phyloP scores from a whole-genome alignment of 78 protist species.

The Monosiga brevicollis region DNA sequence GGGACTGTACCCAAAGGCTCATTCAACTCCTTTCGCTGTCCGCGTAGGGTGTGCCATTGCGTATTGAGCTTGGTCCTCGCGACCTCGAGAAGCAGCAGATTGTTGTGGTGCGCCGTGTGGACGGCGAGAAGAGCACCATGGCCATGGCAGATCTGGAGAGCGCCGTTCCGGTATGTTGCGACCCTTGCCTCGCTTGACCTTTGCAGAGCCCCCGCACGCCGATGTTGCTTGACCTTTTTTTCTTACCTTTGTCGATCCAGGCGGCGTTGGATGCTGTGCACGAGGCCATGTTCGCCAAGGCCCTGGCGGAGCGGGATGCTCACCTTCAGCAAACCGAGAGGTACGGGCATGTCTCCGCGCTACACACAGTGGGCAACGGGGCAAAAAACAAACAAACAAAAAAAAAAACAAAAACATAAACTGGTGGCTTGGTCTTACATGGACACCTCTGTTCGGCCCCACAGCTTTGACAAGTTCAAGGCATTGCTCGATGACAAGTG shows the following conservation, averaged over 20 bases:
- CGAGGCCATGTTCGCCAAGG: conserved; percentile 40
- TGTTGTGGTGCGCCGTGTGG: conserved; percentile 61
- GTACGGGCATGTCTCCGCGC: no score
- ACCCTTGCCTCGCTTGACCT: no score
- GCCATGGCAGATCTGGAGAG: background rate
- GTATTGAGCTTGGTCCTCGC: conserved; percentile 90
- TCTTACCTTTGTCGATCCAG: background rate
- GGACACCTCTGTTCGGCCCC: no score
- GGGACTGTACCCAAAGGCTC: background rate
- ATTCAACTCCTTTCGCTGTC: background rate
- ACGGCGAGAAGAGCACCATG: conserved; percentile 31
- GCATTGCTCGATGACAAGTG: no score
- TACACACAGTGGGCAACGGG: no score
- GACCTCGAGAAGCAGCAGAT: conserved; percentile 65
- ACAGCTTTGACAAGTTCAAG: no score
- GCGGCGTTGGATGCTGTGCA: conserved; percentile 59
- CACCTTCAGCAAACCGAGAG: background rate
- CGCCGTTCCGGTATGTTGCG: background rate
- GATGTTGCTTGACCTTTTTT: background rate
- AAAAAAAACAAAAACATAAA: no score
- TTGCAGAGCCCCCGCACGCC: no score
- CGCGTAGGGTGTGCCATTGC: conserved; percentile 74
- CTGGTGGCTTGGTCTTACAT: no score
- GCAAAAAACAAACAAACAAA: no score
- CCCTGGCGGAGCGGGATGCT: conserved; percentile 48